Percentiles rank a stretch among this genome's conserved stretches.
Evolutionary conservation across 2,329 filamentous ascomycete genomes (phyloP).

Genomic region (Diatrype stigma): DNA sequence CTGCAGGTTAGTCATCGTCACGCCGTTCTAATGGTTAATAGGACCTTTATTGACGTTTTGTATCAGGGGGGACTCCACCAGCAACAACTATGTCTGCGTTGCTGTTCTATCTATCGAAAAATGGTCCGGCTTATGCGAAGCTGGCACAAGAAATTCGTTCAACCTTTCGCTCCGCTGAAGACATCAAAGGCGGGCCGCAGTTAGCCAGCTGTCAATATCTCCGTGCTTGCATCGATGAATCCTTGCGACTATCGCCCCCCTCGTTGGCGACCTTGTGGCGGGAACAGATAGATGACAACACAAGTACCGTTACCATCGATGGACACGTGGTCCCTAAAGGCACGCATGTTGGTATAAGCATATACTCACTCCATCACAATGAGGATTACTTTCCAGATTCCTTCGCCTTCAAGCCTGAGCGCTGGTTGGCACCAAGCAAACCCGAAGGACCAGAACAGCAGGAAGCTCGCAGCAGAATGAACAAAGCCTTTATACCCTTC

Average conservation of each 20-base stretch:
- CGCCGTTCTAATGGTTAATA: neutral
- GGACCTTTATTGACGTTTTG: neutral
- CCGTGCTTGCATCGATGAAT: neutral
- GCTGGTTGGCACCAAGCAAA: constrained; percentile 31
- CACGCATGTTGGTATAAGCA: constrained; percentile 32
- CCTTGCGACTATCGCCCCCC: neutral
- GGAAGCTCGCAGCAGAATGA: neutral
- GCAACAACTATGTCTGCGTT: neutral
- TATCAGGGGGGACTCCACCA: neutral
- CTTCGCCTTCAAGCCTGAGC: constrained; percentile 35
- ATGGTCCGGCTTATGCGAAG: neutral
- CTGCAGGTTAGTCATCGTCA: neutral
- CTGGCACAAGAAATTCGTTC: neutral
- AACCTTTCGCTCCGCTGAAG: neutral
- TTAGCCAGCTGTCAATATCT: neutral
- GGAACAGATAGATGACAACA: neutral
- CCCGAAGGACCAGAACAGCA: neutral
- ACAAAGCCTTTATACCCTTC: neutral
- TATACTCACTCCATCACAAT: constrained; percentile 40
- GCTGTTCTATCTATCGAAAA: neutral
- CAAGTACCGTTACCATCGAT: neutral
- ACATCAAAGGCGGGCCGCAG: neutral
- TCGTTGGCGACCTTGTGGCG: neutral
- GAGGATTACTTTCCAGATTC: constrained; percentile 36
- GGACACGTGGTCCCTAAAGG: constrained; percentile 2